phyloP scores from a whole-genome alignment of 2,329 filamentous ascomycete species.

The Arthroderma uncinatum region DNA sequence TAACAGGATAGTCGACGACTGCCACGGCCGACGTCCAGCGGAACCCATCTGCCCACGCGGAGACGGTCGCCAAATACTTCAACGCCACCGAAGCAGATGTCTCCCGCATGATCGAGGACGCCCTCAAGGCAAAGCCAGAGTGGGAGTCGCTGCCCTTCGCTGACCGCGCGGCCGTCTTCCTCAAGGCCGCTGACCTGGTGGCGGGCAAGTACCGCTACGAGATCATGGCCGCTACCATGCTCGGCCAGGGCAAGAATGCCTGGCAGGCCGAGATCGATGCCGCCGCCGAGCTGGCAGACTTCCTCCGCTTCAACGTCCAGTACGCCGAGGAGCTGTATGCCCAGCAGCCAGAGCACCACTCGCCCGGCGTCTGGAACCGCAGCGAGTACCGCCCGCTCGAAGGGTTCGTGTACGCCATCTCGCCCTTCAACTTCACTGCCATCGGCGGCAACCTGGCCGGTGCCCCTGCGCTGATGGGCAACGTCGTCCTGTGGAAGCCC shows the following conservation, averaged over 20 bases:
- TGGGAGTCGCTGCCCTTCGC: conserved; percentile 85
- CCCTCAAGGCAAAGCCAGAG: conserved; percentile 66
- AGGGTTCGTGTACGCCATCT: conserved; percentile 93
- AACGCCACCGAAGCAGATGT: conserved; percentile 61
- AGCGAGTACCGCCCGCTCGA: conserved; percentile 82
- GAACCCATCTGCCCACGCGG: conserved; percentile 71
- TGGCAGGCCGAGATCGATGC: conserved; percentile 99
- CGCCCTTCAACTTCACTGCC: conserved; percentile 94
- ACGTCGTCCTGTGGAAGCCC: conserved; percentile 96
- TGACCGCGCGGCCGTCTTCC: conserved; percentile 83
- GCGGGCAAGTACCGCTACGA: conserved; percentile 90
- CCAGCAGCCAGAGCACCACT: conserved; percentile 74
- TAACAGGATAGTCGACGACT: neutral
- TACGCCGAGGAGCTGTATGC: conserved; percentile 86
- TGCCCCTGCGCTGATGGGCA: conserved; percentile 78
- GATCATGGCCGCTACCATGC: conserved; percentile 89
- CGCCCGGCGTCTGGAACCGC: conserved; percentile 79
- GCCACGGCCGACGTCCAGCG: conserved; percentile 41
- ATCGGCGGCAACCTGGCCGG: conserved; percentile 79
- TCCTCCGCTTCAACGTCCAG: conserved; percentile 79
- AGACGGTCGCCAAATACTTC: conserved; percentile 70
- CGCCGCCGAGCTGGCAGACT: conserved; percentile 87
- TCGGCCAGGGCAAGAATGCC: conserved; percentile 94
- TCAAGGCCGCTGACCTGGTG: conserved; percentile 89
- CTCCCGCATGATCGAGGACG: conserved; percentile 65